A percentile compares a stretch with the other conserved stretches of the same genome.
Conservation (phyloP, 1,284 basidiomycete genomes). For the Xerocomus nothofagi region DNA sequence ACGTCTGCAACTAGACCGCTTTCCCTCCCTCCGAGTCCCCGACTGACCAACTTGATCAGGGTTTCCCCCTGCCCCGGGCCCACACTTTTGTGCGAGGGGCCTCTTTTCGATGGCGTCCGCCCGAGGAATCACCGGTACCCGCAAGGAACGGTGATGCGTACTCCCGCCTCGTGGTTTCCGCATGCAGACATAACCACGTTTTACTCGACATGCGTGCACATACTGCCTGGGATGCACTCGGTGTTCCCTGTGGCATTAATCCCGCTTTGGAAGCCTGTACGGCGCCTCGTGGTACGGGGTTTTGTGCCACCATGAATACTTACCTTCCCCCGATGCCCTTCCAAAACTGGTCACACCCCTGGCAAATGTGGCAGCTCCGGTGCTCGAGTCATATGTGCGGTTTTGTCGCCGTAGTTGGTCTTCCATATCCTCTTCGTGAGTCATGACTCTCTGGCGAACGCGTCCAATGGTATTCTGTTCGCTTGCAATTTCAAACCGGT, state of each 20-base stretch:
- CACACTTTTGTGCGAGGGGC: slow-evolving; percentile 1
- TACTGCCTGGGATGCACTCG: neutral
- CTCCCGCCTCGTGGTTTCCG: slow-evolving; percentile 24
- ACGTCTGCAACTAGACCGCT: neutral
- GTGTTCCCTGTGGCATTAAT: neutral
- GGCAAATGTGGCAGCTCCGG: neutral
- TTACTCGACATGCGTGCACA: slow-evolving; percentile 1
- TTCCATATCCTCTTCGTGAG: neutral
- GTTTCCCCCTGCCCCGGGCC: neutral
- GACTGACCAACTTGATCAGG: no score
- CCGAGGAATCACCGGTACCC: slow-evolving; percentile 24
- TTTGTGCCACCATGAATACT: neutral
- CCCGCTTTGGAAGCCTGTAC: neutral
- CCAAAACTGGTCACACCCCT: neutral
- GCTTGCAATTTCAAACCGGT: no score
- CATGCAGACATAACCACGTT: slow-evolving; percentile 11
- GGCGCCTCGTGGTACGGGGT: slow-evolving; percentile 9
- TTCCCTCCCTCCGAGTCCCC: neutral
- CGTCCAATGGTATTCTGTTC: no score
- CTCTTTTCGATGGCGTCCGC: neutral
- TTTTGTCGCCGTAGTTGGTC: neutral
- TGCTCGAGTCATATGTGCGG: neutral
- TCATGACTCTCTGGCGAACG: no score
- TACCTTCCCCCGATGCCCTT: neutral
- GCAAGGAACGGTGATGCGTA: slow-evolving; percentile 8